phyloP scores from a whole-genome alignment of 2,329 filamentous ascomycete genomes.

The Xylaria sp. region DNA sequence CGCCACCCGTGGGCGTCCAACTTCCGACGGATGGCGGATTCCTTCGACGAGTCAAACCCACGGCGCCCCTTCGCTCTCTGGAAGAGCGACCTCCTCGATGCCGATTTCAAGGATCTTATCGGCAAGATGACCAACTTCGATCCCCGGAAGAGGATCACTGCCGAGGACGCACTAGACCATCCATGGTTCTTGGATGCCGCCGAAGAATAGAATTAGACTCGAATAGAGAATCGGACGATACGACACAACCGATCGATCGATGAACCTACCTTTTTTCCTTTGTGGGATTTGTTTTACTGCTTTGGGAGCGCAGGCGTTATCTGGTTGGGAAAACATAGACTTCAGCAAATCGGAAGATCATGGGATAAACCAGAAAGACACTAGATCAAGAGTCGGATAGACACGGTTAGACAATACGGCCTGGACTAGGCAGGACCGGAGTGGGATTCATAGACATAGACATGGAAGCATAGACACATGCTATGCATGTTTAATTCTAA shows the following conservation, averaged over 20 bases:
- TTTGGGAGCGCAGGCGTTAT: conserved; percentile 25
- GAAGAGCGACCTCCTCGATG: conserved; percentile 54
- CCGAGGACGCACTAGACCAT: conserved; percentile 53
- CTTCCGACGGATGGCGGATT: conserved; percentile 53
- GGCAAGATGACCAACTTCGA: conserved; percentile 54
- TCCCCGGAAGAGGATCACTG: conserved; percentile 54
- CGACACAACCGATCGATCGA: conserved; percentile 3
- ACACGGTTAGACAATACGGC: conserved; percentile 17
- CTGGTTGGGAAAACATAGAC: conserved; percentile 22
- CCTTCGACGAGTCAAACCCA: conserved; percentile 56
- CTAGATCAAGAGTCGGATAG: conserved; percentile 14
- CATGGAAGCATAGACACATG: conserved; percentile 35
- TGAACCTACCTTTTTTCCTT: background rate
- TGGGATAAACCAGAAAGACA: conserved; percentile 8
- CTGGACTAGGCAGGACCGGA: background rate
- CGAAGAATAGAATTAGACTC: conserved; percentile 21
- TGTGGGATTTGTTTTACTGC: conserved; percentile 12
- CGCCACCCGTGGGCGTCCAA: conserved; percentile 54
- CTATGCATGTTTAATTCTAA: conserved; percentile 37
- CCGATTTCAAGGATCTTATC: conserved; percentile 55
- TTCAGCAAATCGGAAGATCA: conserved; percentile 20
- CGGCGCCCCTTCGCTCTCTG: conserved; percentile 56
- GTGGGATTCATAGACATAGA: conserved; percentile 12
- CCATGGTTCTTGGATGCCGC: conserved; percentile 46
- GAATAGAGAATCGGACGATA: background rate